Evolutionary conservation across 2,329 filamentous ascomycete genomes (phyloP), one percentile per base, ranked within the genome.

Genomic region (Scedosporium dehoogii): DNA sequence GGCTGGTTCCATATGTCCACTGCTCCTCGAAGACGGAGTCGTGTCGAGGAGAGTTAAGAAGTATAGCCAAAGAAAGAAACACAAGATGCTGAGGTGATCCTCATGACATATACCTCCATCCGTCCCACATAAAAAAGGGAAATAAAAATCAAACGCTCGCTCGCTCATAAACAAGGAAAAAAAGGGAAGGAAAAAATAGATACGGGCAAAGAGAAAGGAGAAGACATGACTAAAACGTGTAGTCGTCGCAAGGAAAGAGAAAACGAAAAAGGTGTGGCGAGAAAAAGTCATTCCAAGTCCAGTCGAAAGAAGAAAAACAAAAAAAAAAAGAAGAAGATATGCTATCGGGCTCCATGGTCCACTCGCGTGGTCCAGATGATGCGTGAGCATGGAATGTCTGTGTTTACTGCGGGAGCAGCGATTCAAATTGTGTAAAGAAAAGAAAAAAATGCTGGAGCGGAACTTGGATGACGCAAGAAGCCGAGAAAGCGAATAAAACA

Each of bases 401-500:
- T 58, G 51, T 58, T 58, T 51, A n/a, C 59, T 48, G 59, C 59
- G 59, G 48, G 59, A 61, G 59, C 59, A 48, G 59, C 29, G 59
- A 58, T 58, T 33, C 25, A 33, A 58, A 58, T 38, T n/a, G 25
- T 41, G 16, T n/a, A n/a, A n/a, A n/a, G n/a, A n/a, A n/a, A n/a
- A n/a, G n/a, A 33, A 58, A 16, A 41, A 18, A 58, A 55, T 46
- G 59, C n/a, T n/a, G 44, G 44, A 51, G 59, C 25, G 44, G 48
- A 42, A 27, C 33, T 55, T 41, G 48, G 48, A 61, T 41, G 59
- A 29, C 21, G 27, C 9, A 46, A 58, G 59, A 65, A 60, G 23
- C n/a, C 41, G 67, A 65, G 62, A 63, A 62, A 63, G 61, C 48
- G 57, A 64, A 66, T 60, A 65, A 65, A 65, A 64, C 64, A 64